Evolutionary conservation across 192 early-diverging fungal species (phyloP).

Genomic region (Geosiphon pyriformis): DNA sequence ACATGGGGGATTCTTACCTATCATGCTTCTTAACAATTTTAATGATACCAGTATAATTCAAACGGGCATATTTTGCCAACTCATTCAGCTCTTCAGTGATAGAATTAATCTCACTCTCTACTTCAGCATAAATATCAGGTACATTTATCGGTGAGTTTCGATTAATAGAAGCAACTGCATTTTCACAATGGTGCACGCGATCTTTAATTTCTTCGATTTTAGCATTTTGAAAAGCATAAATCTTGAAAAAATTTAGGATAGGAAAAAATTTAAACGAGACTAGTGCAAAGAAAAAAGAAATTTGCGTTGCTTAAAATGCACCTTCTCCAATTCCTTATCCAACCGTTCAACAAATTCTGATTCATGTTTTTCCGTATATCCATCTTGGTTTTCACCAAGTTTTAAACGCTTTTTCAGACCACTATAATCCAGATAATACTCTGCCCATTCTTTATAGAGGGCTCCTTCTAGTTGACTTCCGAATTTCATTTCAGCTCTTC

Average conservation of each 20-base stretch:
- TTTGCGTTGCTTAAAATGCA: no score
- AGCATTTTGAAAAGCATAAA: constrained; percentile 65
- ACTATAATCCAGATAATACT: constrained; percentile 78
- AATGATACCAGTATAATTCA: constrained; percentile 80
- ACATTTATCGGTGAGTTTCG: constrained; percentile 44
- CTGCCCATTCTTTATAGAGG: constrained; percentile 73
- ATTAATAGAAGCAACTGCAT: constrained; percentile 46
- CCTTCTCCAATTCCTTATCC: constrained; percentile 87
- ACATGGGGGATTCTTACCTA: constrained; percentile 46
- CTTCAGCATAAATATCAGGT: constrained; percentile 19
- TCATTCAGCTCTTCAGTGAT: constrained; percentile 77
- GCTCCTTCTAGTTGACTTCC: constrained; percentile 70
- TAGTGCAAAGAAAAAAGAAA: constrained; percentile 1
- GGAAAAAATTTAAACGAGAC: constrained; percentile 23
- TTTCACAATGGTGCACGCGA: constrained; percentile 60
- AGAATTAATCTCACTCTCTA: constrained; percentile 61
- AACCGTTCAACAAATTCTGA: constrained; percentile 85
- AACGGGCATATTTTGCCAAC: constrained; percentile 66
- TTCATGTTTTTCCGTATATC: constrained; percentile 83
- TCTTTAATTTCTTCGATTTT: constrained; percentile 71
- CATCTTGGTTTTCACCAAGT: constrained; percentile 53
- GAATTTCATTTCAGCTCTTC: constrained; percentile 89
- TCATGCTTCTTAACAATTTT: constrained; percentile 99
- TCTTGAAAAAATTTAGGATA: constrained; percentile 39
- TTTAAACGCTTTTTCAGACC: constrained; percentile 80